Evolutionary conservation across 2,329 filamentous ascomycete genomes (phyloP), one percentile per base, ranked within the genome.

Genomic region (Xylariales sp.): DNA sequence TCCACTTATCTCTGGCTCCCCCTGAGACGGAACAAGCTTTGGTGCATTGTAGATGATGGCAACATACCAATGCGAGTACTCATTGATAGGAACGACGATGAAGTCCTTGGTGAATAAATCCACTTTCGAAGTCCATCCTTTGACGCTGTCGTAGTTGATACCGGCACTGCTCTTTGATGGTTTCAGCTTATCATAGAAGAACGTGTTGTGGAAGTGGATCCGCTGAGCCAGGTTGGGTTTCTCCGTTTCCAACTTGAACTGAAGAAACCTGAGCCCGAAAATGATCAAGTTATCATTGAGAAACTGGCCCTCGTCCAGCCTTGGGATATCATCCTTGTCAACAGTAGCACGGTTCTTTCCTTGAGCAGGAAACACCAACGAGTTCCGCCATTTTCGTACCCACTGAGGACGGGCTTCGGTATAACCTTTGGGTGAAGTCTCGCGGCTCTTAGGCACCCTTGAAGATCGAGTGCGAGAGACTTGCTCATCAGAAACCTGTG

Each of bases 11-110:
- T 48, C 39, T 1, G 22, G 31, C 7, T 35, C 28, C 6, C 45
- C 46, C 9, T 46, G 24, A n/a, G 43, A 38, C 2, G 58, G 59
- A 6, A 79, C 56, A 16, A 93, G 70, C 38, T 74, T 81, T 3
- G 80, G 76, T 3, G 91, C 74, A 55, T 98, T 95, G 74, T 88
- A 95, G 39, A 98, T 91, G 42, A 98, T 91, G 11, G 88, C 89
- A 50, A 97, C 70, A 63, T 93, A 97, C 93, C 94, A 98, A 62
- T 98, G 93, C 1, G 72, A 66, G 51, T 80, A 71, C 57, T 96
- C 86, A 53, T 95, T 94, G 59, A 98, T 88, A 0, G 93, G 93
- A 5, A 98, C 85, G 9, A 97, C 74, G 44, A 97, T 82, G 59
- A 90, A 96, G 57, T 95, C 88, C 52, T 87, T 89, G 5, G 73